Evolutionary conservation across 1,284 basidiomycete genomes (phyloP).

Genomic region (Irpex sp.): DNA sequence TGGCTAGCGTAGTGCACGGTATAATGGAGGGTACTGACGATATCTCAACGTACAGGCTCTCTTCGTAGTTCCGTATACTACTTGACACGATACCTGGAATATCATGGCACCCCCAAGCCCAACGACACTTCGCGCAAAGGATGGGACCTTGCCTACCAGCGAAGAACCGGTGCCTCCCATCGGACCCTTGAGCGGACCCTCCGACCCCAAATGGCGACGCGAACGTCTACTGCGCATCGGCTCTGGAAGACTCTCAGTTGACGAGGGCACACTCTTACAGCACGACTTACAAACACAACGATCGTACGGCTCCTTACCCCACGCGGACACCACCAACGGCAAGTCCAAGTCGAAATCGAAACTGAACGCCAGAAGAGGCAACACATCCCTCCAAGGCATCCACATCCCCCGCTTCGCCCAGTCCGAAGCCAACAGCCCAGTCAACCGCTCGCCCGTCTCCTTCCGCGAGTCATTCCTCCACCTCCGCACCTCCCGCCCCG

Average conservation of each 20-base stretch:
- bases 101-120: not conserved
- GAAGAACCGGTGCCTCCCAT: slow-evolving; percentile 17
- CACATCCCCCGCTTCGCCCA: slow-evolving; percentile 27
- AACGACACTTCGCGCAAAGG: not conserved
- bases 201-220: slow-evolving; percentile 44
- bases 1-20: no score
- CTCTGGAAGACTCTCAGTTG: slow-evolving; percentile 12
- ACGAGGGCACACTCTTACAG: slow-evolving; percentile 24
- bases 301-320: slow-evolving; percentile 47
- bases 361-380: slow-evolving; percentile 27
- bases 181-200: slow-evolving; percentile 31
- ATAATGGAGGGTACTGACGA: no score
- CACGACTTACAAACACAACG: slow-evolving; percentile 14
- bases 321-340: slow-evolving; percentile 9
- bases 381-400: slow-evolving; percentile 31
- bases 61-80: not conserved
- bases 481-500: slow-evolving; percentile 45
- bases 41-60: not conserved
- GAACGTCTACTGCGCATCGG: slow-evolving; percentile 49
- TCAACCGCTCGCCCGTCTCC: slow-evolving; percentile 12
- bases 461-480: no score
- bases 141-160: not conserved
- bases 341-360: slow-evolving; percentile 20
- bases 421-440: slow-evolving; percentile 25
- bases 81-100: no score